A percentile compares a stretch with the other conserved stretches of the same genome.
These are phyloP conservation scores for Osmanthus fragrans DNA, from an alignment of 257 asterid genomes.

Conservation along the genomic window DNA sequence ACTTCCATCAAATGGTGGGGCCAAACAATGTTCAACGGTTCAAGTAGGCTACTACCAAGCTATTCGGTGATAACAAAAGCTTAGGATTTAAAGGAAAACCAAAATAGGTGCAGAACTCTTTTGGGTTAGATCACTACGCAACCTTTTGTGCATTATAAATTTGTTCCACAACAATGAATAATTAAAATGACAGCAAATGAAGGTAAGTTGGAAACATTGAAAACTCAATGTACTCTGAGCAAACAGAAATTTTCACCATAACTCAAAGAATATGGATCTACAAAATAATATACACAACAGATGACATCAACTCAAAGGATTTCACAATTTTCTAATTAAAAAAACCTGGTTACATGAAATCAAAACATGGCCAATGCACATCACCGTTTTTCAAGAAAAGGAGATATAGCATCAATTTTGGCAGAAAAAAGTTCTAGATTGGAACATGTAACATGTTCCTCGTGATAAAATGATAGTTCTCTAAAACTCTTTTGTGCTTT, in stretches of 20 bases:
- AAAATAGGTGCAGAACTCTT: background rate
- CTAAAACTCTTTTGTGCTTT: background rate
- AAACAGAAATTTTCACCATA: conserved; percentile 9
- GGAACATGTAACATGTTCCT: background rate
- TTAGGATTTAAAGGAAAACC: background rate
- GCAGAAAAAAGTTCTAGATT: background rate
- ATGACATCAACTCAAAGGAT: conserved; percentile 14
- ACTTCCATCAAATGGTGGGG: background rate
- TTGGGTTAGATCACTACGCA: background rate
- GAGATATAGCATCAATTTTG: conserved; percentile 1
- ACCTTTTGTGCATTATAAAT: background rate
- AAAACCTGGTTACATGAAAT: background rate
- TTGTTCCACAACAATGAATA: background rate
- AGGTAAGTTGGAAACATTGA: background rate
- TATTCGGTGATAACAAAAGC: background rate
- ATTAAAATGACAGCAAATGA: background rate
- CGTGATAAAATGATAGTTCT: background rate
- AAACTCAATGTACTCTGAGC: background rate
- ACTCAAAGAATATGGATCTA: conserved; percentile 1
- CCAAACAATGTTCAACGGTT: background rate
- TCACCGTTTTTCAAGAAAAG: background rate
- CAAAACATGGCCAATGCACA: background rate
- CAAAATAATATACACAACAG: conserved; percentile 6
- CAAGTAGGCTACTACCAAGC: background rate
- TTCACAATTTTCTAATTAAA: conserved; percentile 18